phyloP scores from a whole-genome alignment of 768 basidiomycete species.

The Termitomyces sp. region DNA sequence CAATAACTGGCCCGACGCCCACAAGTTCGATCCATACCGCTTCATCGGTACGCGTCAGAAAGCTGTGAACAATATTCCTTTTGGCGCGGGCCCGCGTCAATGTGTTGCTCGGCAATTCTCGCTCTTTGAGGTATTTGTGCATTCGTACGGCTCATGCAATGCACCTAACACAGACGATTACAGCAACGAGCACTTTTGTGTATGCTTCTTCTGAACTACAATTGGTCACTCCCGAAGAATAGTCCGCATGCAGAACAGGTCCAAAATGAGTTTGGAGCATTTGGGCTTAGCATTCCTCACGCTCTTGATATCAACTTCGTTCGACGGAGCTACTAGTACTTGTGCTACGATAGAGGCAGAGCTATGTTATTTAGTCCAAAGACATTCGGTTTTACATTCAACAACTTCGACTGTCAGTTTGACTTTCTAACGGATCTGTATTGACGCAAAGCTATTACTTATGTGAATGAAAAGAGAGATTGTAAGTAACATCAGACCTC shows the following conservation, averaged over 20 bases:
- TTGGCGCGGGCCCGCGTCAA: conserved; percentile 30
- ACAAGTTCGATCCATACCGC: conserved; percentile 29
- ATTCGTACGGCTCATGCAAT: neutral
- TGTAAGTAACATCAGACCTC: conserved; percentile 30
- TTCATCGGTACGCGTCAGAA: conserved; percentile 18
- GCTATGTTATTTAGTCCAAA: neutral
- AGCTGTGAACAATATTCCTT: conserved; percentile 24
- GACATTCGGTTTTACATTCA: neutral
- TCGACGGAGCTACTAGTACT: conserved; percentile 8
- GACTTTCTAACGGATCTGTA: neutral
- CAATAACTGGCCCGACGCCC: conserved; percentile 25
- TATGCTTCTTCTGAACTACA: conserved; percentile 31
- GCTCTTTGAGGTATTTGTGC: conserved; percentile 20
- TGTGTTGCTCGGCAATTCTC: conserved; percentile 30
- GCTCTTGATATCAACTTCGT: conserved; percentile 29
- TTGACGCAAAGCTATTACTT: neutral
- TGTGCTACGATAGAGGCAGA: neutral
- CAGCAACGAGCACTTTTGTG: conserved; percentile 31
- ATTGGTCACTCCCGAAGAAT: conserved; percentile 29
- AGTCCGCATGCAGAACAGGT: conserved; percentile 23
- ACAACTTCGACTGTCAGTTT: neutral
- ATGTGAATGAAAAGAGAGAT: too few species aligned
- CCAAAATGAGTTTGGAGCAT: conserved; percentile 32
- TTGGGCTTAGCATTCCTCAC: conserved; percentile 32
- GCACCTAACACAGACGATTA: neutral